A percentile compares a stretch with the other conserved stretches of the same genome.
Evolutionary conservation across 23 red algal species (phyloP).

Genomic region (Gracilaria caudata): DNA sequence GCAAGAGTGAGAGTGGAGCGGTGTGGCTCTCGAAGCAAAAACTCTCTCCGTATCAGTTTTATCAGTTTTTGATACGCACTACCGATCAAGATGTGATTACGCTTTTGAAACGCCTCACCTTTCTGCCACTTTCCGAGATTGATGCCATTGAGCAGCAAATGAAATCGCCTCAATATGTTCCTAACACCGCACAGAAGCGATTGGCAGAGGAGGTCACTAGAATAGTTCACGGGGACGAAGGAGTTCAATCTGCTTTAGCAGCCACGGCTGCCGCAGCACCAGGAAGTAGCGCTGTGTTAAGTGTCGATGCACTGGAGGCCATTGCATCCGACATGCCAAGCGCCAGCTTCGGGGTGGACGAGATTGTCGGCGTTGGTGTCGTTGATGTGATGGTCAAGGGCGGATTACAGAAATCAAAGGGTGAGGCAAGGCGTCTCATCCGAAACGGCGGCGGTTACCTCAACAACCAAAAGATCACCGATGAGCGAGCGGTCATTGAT

Average conservation of each 20-base stretch:
- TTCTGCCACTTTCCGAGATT: constrained; percentile 85
- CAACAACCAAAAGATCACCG: constrained; percentile 84
- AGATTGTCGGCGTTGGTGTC: constrained; percentile 66
- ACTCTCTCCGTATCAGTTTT: constrained; percentile 96
- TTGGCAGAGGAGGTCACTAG: constrained; percentile 90
- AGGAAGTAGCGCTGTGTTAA: constrained; percentile 65
- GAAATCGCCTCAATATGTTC: constrained; percentile 48
- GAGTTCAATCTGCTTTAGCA: constrained; percentile 65
- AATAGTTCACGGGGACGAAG: constrained; percentile 93
- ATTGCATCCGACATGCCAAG: constrained; percentile 78
- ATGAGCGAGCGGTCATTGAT: constrained; percentile 47
- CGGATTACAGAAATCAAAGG: constrained; percentile 85
- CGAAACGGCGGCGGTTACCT: constrained; percentile 88
- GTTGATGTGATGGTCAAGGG: constrained; percentile 89
- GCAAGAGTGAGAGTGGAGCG: constrained; percentile 94
- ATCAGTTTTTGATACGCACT: constrained; percentile 84
- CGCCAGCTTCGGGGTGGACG: constrained; percentile 24
- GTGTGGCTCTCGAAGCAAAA: constrained; percentile 86
- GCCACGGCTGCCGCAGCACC: constrained; percentile 86
- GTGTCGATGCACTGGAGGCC: constrained; percentile 75
- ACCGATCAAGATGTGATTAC: constrained; percentile 81
- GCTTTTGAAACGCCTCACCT: constrained; percentile 84
- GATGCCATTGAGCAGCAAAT: constrained; percentile 65
- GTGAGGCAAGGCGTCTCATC: constrained; percentile 89
- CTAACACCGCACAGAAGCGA: constrained; percentile 84